Base-by-base conservation (phyloP, 192 early-diverging fungal genomes). In the Backusella parvicylindrica region DNA sequence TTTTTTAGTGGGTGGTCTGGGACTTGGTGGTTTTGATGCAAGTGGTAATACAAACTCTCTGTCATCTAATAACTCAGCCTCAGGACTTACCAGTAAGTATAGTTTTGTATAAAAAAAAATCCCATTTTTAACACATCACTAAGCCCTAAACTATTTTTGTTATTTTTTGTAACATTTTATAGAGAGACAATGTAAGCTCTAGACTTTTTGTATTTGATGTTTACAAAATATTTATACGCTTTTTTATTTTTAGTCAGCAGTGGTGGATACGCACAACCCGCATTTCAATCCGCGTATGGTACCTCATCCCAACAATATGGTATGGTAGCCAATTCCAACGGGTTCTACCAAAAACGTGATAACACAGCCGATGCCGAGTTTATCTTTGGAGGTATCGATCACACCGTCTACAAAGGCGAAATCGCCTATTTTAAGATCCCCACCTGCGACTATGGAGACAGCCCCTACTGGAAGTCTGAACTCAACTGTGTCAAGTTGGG, bases 351-450 rank as follows among this genome's bases (percentile, higher is more conserved):
- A 43, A 78, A 78, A 31, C 47, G 77, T 36, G 49, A 30, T 15
- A 32, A 77, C 32, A 67, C n/a, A 2, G 13, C 72, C 30, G 53
- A 78, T 8, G 77, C 49, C 23, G 66, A 78, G 11, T 78, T 78
- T 35, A 73, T 78, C 36, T 53, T 78, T 68, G 77, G 77, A 30
- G 77, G 77, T n/a, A 40, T 78, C 11, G 77, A 78, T 40, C 77
- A 78, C 43, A 64, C 35, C 6, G 67, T 78, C 7, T 78, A 78
- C 53, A 73, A 78, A 49, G 77, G 77, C 16, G 33, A 68, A 2
- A 37, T 78, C 38, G 69, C 78, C 36, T 79, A 71, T 56, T 49
- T 79, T 8, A 69, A 74, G 2, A 43, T 75, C 6, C 74, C 74
- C 16, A 72, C 40, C 37, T 79, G 78, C 31, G 70, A 72, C 18